Percentiles rank a stretch among this genome's conserved stretches.
These are phyloP conservation scores for Cyberlindnera mycetangii DNA, from an alignment of 805 yeast genomes.

Conservation along the genomic window DNA sequence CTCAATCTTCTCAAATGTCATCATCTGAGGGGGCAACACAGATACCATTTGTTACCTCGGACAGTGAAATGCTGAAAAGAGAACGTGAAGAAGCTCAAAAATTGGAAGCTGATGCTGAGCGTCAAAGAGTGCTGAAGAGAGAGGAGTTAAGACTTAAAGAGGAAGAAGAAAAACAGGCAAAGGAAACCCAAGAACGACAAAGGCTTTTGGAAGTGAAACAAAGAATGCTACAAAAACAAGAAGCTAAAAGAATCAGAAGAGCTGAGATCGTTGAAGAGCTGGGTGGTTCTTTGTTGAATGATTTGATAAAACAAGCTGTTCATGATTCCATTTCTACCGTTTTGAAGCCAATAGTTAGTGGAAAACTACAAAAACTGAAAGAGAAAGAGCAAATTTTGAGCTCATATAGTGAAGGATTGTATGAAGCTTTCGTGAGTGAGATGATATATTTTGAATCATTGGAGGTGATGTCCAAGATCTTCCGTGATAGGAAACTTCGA, in stretches of 20 bases:
- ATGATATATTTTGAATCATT: slow-evolving; percentile 41
- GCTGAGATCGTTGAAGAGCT: slow-evolving; percentile 15
- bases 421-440: slow-evolving; percentile 59
- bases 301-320: slow-evolving; percentile 22
- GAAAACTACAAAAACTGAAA: slow-evolving; percentile 14
- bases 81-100: slow-evolving; percentile 1
- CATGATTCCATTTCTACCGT: slow-evolving; percentile 16
- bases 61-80: neutral
- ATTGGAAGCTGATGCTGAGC: neutral
- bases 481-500: slow-evolving; percentile 34
- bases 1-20: neutral
- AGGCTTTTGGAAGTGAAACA: slow-evolving; percentile 16
- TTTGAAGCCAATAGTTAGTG: slow-evolving; percentile 12
- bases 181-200: slow-evolving; percentile 10
- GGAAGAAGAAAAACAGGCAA: slow-evolving; percentile 10
- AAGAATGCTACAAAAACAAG: slow-evolving; percentile 18
- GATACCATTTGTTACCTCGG: slow-evolving; percentile 2
- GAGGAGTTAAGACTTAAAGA: slow-evolving; percentile 9
- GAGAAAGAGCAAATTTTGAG: slow-evolving; percentile 33
- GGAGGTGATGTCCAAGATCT: slow-evolving; percentile 44
- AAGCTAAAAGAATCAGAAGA: slow-evolving; percentile 14
- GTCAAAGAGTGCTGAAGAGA: neutral
- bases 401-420: slow-evolving; percentile 48
- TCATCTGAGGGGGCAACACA: neutral
- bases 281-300: neutral